Evolutionary conservation across 257 asterid genomes (phyloP).

Genomic region (Solanum pennellii): DNA sequence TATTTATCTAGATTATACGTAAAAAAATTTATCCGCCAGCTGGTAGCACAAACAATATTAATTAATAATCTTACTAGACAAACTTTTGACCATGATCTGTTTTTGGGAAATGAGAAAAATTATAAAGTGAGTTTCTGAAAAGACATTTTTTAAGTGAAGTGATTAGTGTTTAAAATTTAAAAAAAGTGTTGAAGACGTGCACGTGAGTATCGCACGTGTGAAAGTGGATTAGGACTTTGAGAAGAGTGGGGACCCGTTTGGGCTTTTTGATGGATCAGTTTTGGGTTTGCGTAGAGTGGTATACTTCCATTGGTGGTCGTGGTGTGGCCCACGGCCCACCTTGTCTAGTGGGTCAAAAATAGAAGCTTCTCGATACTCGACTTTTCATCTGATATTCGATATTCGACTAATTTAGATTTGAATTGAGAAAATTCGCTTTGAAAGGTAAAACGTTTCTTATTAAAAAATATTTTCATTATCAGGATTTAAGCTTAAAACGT

Average conservation of each 20-base stretch:
- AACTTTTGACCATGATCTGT: neutral
- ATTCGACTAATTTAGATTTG: neutral
- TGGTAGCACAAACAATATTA: neutral
- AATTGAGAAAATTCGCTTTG: too few relatives aligned
- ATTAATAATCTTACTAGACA: neutral
- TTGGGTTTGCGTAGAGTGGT: neutral
- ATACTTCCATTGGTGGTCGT: neutral
- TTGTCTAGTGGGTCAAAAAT: neutral
- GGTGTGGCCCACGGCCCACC: conserved; percentile 2
- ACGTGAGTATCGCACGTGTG: neutral
- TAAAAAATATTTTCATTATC: neutral
- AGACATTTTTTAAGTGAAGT: neutral
- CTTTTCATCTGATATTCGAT: neutral
- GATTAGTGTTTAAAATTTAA: neutral
- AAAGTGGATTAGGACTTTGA: neutral
- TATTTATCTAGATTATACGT: neutral
- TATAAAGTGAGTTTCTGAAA: neutral
- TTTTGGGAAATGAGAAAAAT: neutral
- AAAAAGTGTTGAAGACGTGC: neutral
- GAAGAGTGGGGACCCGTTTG: neutral
- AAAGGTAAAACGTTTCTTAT: neutral
- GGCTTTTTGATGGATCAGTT: neutral
- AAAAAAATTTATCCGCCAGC: neutral
- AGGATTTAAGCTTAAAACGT: neutral
- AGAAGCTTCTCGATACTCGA: neutral